Evolutionary conservation across 257 asterid species (phyloP), one percentile per base, ranked within the genome.

Genomic region (Anisodus acutangulus): DNA sequence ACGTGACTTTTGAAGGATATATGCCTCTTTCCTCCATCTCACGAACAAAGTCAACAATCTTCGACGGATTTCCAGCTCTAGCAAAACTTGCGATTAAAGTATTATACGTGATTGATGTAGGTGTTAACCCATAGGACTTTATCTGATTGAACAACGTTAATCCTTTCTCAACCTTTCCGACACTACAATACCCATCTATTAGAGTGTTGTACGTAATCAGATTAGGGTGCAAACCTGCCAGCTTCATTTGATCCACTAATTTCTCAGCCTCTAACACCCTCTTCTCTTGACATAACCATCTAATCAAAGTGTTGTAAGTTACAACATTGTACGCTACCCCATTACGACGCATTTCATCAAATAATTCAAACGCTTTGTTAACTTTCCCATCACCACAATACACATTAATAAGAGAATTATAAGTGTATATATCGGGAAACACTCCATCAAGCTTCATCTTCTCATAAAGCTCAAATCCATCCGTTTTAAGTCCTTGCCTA

Each of bases 21-120:
- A 92, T 82, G 86, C 92, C 90, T 85, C 97, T 91, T 85, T 88
- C 91, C 86, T 94, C 98, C 98, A 93, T 91, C 86, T 93, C 96
- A 19, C 85, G 91, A 54, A 93, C 93, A 0, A 92, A 86, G 47
- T 89, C 88, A 83, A 89, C 83, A 81, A 89, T 91, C 51, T 43
- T 86, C 22, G 82, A 60, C 9, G 86, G 74, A 64, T 88, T 87
- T 67, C 91, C 95, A 80, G 87, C 83, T 88, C 87, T 93, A 2
- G 93, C 86, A 69, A 89, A 90, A 49, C 95, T 95, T 3, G 90
- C 82, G 47, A 93, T 91, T 84, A 94, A 59, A 62, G 88, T 86
- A 82, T 94, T 93, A 79, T 92, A 94, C 17, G 97, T 93, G 63
- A 91, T 88, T 74, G 89, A 85, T 2, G 94, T 85, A 17, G 97